Conservation (phyloP, 176 grass and related monocot species). For the Metroxylon sagu region DNA sequence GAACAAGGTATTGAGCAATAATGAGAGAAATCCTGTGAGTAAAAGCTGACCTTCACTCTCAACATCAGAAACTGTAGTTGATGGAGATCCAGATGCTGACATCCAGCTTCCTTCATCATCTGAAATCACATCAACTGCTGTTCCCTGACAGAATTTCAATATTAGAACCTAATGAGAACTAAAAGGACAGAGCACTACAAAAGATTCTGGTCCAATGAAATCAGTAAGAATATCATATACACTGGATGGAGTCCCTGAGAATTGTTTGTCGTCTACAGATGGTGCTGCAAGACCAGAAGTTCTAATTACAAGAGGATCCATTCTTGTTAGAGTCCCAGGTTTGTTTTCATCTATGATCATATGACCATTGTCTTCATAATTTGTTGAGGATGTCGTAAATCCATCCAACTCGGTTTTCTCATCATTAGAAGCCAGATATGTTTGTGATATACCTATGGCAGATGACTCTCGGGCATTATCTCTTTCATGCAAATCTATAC, state of each 20-base stretch:
- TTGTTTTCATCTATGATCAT: constrained; percentile 29
- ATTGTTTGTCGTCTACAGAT: constrained; percentile 20
- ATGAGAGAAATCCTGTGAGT: not conserved
- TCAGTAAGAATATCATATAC: constrained; percentile 1
- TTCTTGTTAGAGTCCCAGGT: constrained; percentile 9
- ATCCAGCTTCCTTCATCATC: constrained; percentile 32
- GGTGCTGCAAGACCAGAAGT: constrained; percentile 14
- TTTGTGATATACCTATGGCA: constrained; percentile 30
- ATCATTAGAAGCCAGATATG: constrained; percentile 29
- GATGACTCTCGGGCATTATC: constrained; percentile 22
- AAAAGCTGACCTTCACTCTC: constrained; percentile 28
- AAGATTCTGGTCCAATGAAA: not conserved
- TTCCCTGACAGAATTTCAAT: constrained; percentile 19
- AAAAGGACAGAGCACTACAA: not conserved
- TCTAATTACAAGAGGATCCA: constrained; percentile 25
- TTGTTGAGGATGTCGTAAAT: constrained; percentile 27
- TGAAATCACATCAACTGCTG: constrained; percentile 14
- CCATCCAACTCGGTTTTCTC: constrained; percentile 40
- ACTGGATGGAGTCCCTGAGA: constrained; percentile 5
- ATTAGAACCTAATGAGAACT: not conserved
- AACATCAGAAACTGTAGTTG: constrained; percentile 19
- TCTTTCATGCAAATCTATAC: constrained; percentile 32
- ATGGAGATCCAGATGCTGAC: constrained; percentile 14
- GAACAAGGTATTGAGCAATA: not conserved
- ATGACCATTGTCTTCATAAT: constrained; percentile 29